Percentiles rank a stretch among this genome's conserved stretches.
Conservation (phyloP, 371 early-diverging fungal species). For the Mortierella sp. region DNA sequence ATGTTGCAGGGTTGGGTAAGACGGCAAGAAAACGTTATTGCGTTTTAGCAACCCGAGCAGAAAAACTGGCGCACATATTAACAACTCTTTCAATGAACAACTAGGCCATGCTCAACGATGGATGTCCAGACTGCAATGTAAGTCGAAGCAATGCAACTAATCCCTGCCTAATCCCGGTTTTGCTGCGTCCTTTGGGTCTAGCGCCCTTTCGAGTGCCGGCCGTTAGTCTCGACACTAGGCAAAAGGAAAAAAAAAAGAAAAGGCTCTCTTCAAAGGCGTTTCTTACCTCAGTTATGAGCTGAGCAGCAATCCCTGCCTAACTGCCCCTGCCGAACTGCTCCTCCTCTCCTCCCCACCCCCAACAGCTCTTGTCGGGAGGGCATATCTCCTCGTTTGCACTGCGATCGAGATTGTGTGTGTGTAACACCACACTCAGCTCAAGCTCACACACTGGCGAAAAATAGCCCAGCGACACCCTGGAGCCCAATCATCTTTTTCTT, state of each 20-base stretch:
- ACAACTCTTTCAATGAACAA: background rate
- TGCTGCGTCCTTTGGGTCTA: conserved; percentile 15
- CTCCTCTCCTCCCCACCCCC: background rate
- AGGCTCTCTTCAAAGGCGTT: background rate
- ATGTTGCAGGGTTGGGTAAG: conserved; percentile 57
- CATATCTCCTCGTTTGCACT: too few species aligned
- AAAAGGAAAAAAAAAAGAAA: background rate
- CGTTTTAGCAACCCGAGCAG: background rate
- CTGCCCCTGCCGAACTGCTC: background rate
- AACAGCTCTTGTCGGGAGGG: background rate
- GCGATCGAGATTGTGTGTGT: background rate
- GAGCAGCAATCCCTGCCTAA: background rate
- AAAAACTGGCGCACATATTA: background rate
- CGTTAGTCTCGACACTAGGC: background rate
- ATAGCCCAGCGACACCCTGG: background rate
- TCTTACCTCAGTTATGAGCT: background rate
- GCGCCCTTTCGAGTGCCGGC: background rate
- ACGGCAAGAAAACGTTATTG: background rate
- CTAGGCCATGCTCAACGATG: conserved; percentile 51
- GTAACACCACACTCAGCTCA: background rate
- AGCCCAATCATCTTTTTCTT: background rate
- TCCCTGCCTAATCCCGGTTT: background rate
- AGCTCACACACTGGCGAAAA: background rate
- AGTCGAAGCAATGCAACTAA: conserved; percentile 1
- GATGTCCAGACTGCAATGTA: conserved; percentile 59